Percentiles rank a stretch among this genome's conserved stretches.
These are phyloP conservation scores for Didymella arachidicola DNA, from an alignment of 2,329 filamentous ascomycete genomes.

Conservation along the genomic window DNA sequence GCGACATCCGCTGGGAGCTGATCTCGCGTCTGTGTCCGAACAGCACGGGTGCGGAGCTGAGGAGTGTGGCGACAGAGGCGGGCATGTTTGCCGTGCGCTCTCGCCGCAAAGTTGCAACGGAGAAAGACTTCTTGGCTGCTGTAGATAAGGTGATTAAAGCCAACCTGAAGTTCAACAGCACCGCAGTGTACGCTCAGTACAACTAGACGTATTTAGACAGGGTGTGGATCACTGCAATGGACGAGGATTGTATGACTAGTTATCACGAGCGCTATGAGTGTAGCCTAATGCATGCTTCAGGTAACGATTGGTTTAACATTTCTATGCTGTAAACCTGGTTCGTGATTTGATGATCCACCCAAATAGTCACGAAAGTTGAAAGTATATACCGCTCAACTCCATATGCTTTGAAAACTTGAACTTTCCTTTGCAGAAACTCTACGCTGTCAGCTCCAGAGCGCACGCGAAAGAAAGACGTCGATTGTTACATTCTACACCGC, in stretches of 20 bases:
- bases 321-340: no score
- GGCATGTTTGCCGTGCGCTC: slow-evolving; percentile 98
- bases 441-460: no score
- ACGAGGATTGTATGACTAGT: slow-evolving; percentile 18
- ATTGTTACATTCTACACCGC: no score
- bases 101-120: slow-evolving; percentile 93
- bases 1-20: slow-evolving; percentile 98
- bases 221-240: not conserved
- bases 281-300: slow-evolving; percentile 13
- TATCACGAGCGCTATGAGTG: slow-evolving; percentile 17
- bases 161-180: slow-evolving; percentile 99
- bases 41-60: slow-evolving; percentile 92
- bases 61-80: slow-evolving; percentile 96
- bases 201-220: slow-evolving; percentile 70
- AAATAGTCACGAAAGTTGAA: no score
- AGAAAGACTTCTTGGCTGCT: slow-evolving; percentile 97
- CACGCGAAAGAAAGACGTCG: no score
- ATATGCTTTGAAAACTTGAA: no score
- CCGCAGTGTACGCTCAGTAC: slow-evolving; percentile 98
- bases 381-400: no score
- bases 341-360: no score
- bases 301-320: no score
- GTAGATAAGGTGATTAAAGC: slow-evolving; percentile 99
- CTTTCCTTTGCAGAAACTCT: no score
- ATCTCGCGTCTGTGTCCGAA: slow-evolving; percentile 98